Percentiles rank a stretch among this genome's conserved stretches.
Conservation (phyloP, 2,329 filamentous ascomycete species). For the Curvularia spicifera region DNA sequence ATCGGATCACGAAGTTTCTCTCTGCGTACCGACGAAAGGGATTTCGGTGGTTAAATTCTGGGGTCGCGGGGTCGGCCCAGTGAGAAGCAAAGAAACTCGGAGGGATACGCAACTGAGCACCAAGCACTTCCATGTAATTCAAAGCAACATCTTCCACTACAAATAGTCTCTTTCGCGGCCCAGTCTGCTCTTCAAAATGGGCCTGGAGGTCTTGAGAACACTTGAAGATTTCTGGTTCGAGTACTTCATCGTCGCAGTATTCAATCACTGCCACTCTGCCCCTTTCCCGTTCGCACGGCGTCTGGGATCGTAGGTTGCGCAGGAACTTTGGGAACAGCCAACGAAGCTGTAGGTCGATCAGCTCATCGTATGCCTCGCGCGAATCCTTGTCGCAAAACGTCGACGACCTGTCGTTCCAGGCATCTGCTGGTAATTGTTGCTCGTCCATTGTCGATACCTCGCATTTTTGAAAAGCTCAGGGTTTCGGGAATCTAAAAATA, state of each 20-base stretch:
- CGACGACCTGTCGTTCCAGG: slow-evolving; percentile 4
- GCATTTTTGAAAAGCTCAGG: not conserved
- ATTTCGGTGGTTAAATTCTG: slow-evolving; percentile 19
- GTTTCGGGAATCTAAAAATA: not conserved
- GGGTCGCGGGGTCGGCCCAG: slow-evolving; percentile 16
- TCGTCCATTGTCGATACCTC: not conserved
- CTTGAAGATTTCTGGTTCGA: slow-evolving; percentile 1
- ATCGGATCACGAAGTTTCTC: slow-evolving; percentile 7
- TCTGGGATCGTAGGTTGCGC: slow-evolving; percentile 4
- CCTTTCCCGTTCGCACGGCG: slow-evolving; percentile 5
- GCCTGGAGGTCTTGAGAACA: not conserved
- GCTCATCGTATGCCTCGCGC: slow-evolving; percentile 6
- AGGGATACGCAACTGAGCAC: slow-evolving; percentile 13
- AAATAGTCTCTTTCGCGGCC: not conserved
- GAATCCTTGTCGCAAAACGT: slow-evolving; percentile 10
- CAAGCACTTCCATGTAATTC: slow-evolving; percentile 1
- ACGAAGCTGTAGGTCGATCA: slow-evolving; percentile 4
- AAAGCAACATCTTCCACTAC: slow-evolving; percentile 1
- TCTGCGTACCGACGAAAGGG: slow-evolving; percentile 14
- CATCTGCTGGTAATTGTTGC: not conserved
- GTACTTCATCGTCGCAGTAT: not conserved
- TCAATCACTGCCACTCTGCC: slow-evolving; percentile 10
- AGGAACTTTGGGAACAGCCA: slow-evolving; percentile 7
- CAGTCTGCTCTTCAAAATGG: not conserved
- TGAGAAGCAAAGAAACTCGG: slow-evolving; percentile 21